Conservation (phyloP, 2,329 filamentous ascomycete species). For the Chaetomium globosum region DNA sequence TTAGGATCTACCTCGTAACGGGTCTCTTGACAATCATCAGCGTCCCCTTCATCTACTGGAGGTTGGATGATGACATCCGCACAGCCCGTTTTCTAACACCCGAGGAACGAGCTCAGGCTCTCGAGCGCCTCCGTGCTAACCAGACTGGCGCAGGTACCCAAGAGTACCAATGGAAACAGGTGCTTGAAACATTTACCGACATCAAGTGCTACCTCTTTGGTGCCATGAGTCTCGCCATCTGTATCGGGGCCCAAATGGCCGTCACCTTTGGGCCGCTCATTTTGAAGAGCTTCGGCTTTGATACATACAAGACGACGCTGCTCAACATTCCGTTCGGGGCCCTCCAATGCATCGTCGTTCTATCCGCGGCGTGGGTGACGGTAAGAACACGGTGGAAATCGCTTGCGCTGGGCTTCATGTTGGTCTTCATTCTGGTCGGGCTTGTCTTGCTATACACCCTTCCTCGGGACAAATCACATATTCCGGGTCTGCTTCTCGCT, state of each 20-base stretch:
- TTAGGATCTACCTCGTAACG: not conserved
- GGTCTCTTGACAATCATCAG: not conserved
- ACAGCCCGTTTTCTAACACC: not conserved
- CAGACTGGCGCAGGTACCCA: constrained; percentile 42
- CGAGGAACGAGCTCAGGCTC: not conserved
- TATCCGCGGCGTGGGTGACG: constrained; percentile 61
- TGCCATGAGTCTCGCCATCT: constrained; percentile 62
- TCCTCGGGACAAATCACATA: constrained; percentile 44
- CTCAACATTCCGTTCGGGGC: constrained; percentile 70
- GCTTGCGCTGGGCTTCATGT: constrained; percentile 54
- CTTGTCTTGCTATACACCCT: constrained; percentile 60
- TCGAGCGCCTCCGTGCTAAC: not conserved
- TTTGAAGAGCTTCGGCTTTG: constrained; percentile 61
- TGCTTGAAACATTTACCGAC: constrained; percentile 54
- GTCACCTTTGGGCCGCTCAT: constrained; percentile 69
- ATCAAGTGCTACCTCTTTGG: constrained; percentile 63
- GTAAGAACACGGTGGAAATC: constrained; percentile 61
- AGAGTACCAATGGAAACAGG: constrained; percentile 68
- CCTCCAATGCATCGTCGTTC: constrained; percentile 61
- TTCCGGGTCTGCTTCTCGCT: constrained; percentile 56
- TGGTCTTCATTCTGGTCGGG: constrained; percentile 64
- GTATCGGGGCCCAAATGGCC: constrained; percentile 64
- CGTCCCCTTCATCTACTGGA: not conserved
- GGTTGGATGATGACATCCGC: not conserved
- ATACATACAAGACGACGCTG: constrained; percentile 59